Evolutionary conservation across 78 protist genomes (phyloP).

Genomic region (Dictyostelium intermedium): DNA sequence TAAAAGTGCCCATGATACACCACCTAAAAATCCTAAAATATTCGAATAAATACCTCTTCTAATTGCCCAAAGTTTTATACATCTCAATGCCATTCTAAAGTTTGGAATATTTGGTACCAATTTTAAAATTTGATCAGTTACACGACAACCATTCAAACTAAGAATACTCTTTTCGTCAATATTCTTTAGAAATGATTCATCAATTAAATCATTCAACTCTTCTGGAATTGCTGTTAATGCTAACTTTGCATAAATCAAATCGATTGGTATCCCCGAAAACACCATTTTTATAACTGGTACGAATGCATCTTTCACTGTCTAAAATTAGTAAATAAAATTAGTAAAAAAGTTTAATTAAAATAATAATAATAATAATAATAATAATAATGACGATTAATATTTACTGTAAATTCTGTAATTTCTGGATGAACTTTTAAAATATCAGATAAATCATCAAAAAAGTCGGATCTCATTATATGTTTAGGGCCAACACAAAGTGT

Average conservation of each 20-base stretch:
- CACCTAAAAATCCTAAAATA: slow-evolving; percentile 96
- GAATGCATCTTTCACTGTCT: slow-evolving; percentile 91
- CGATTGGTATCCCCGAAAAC: slow-evolving; percentile 93
- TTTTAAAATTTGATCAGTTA: slow-evolving; percentile 90
- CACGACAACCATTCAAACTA: slow-evolving; percentile 93
- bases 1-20: slow-evolving; percentile 97
- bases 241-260: slow-evolving; percentile 93
- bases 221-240: slow-evolving; percentile 77
- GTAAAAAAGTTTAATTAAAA: background rate
- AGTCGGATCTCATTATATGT: slow-evolving; percentile 86
- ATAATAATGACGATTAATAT: background rate
- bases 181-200: slow-evolving; percentile 65
- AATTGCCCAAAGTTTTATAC: slow-evolving; percentile 97
- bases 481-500: slow-evolving; percentile 94
- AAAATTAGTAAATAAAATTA: background rate
- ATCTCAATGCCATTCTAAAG: slow-evolving; percentile 93
- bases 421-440: slow-evolving; percentile 77
- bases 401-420: slow-evolving; percentile 79
- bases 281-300: slow-evolving; percentile 96
- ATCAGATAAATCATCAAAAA: slow-evolving; percentile 83
- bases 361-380: slow-evolving; percentile 19
- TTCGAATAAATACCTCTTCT: slow-evolving; percentile 95
- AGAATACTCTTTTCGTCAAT: slow-evolving; percentile 81
- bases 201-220: slow-evolving; percentile 82
- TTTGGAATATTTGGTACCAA: slow-evolving; percentile 91